Conservation (phyloP, 148 eudicot genomes). For the Pharnaceum exiguum region DNA sequence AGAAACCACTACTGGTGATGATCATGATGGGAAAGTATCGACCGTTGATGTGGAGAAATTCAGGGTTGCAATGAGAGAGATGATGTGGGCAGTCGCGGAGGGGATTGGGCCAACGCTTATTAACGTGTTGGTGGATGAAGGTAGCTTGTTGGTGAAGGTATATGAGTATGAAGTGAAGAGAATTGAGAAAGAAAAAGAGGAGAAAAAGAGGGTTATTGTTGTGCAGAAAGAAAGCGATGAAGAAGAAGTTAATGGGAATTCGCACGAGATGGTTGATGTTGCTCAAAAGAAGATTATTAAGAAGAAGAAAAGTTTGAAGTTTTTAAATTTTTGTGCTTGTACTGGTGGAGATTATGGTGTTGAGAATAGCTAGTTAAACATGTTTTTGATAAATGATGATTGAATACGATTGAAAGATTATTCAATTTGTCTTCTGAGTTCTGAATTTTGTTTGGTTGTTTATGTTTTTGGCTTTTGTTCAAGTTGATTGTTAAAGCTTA, state of each 20-base stretch:
- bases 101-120: slow-evolving; percentile 56
- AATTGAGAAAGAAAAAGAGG: neutral
- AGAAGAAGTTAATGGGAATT: neutral
- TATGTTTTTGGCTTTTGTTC: no score
- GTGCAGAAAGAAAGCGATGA: neutral
- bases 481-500: no score
- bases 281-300: slow-evolving; percentile 8
- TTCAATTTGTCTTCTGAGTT: no score
- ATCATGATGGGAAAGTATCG: no score
- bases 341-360: slow-evolving; percentile 15
- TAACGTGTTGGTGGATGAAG: slow-evolving; percentile 38
- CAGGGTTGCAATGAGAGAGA: slow-evolving; percentile 34
- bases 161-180: slow-evolving; percentile 26
- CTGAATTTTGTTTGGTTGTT: neutral
- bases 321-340: slow-evolving; percentile 25
- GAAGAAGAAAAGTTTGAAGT: slow-evolving; percentile 25
- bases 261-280: neutral
- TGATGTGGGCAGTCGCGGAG: slow-evolving; percentile 45
- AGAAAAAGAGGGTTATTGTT: neutral
- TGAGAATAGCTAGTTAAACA: neutral
- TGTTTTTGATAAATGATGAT: neutral
- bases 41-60: slow-evolving; percentile 28
- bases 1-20: no score
- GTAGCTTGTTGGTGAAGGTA: slow-evolving; percentile 43
- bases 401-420: neutral